Base-by-base conservation (phyloP, 2,329 filamentous ascomycete genomes). In the Cladosporium sp. region DNA sequence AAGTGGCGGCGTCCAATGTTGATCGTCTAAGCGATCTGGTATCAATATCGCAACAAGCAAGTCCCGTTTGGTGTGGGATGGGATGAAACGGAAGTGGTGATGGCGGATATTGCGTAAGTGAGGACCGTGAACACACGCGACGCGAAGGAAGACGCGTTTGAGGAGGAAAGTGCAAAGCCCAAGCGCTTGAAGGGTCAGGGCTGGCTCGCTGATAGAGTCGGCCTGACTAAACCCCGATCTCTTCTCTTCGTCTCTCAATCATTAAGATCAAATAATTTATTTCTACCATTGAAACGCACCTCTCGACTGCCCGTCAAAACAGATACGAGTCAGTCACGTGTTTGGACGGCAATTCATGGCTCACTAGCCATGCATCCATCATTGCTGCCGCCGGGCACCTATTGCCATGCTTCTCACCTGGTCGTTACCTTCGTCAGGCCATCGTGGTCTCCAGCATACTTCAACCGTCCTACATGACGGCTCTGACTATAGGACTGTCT, bases 81-180 rank as follows among this genome's bases (percentile, higher is more conserved):
- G 36, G 49, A 21, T 30, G n/a, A n/a, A n/a, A n/a, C n/a, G n/a
- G n/a, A n/a, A n/a, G n/a, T n/a, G 36, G n/a, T 14, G 57, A 30
- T 23, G 23, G 34, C 14, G 10, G 39, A n/a, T 46, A 23, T 46
- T 46, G 39, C 39, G 39, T n/a, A 54, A 54, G 51, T 54, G 28
- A 54, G 30, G 32, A 21, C 28, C 46, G 46, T 32, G 28, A 30
- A 32, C 30, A 49, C 46, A 62, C 59, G 59, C 59, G 59, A 36
- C 59, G 59, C 51, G 51, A 54, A 21, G 49, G 23, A 51, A 54
- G 51, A 54, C 51, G 51, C 51, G 51, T 46, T 46, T n/a, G 10
- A 32, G 30, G 10, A 32, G 30, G 39, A 46, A 46, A 46, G 39
- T 46, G 39, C 39, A 46, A 13, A 46, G 39, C n/a, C n/a, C 39